Conservation (phyloP, 768 basidiomycete species). For the Russula lepida region DNA sequence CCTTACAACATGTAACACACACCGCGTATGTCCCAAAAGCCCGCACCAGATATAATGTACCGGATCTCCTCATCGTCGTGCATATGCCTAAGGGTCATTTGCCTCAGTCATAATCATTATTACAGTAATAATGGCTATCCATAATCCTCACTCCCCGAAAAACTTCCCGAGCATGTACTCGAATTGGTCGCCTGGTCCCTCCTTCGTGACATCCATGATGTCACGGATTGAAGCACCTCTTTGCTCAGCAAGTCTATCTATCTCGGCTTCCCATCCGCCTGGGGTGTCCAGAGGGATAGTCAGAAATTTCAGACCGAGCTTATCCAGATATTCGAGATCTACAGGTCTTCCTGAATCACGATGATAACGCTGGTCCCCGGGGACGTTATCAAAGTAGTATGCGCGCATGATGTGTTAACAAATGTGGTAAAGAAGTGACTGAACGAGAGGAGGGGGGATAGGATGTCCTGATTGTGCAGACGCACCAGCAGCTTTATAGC, state of each 20-base stretch:
- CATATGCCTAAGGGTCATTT: constrained; percentile 52
- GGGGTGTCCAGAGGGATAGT: constrained; percentile 49
- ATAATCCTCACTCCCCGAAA: constrained; percentile 58
- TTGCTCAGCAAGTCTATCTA: constrained; percentile 58
- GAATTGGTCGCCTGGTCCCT: constrained; percentile 73
- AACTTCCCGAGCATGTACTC: constrained; percentile 76
- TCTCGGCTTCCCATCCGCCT: constrained; percentile 38
- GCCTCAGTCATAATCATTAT: no score
- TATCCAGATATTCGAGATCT: constrained; percentile 37
- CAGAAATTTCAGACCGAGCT: constrained; percentile 52
- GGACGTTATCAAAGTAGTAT: constrained; percentile 63
- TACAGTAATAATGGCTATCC: no score
- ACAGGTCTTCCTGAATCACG: constrained; percentile 70
- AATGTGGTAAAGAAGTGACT: neutral
- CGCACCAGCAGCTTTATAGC: no score
- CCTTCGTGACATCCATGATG: constrained; percentile 65
- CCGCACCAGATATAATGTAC: constrained; percentile 75
- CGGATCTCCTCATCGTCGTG: constrained; percentile 96
- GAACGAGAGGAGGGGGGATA: no score
- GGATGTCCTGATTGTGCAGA: no score
- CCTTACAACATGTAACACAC: no score
- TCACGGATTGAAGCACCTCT: constrained; percentile 80
- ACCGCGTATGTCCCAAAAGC: constrained; percentile 91
- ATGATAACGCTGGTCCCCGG: constrained; percentile 72
- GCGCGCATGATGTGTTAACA: constrained; percentile 36